These are phyloP conservation scores for Aspergillus ochraceoroseus DNA, from an alignment of 2,329 filamentous ascomycete species.

Conservation along the genomic window DNA sequence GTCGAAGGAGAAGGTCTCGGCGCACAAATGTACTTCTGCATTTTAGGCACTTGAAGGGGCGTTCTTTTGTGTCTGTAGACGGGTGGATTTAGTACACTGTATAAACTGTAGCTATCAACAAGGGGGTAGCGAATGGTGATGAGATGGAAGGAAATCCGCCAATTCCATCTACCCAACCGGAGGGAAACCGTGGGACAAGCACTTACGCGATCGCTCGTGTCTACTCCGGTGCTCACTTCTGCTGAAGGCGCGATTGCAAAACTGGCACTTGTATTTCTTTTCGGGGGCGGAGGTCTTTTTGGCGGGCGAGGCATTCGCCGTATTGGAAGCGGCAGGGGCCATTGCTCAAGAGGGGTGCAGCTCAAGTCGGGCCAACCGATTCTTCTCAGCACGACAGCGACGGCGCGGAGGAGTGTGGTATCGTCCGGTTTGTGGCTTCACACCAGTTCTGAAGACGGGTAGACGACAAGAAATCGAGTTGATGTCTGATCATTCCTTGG, in stretches of 20 bases:
- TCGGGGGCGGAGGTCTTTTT: conserved; percentile 83
- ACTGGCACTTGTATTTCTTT: conserved; percentile 99
- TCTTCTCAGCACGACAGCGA: conserved; percentile 27
- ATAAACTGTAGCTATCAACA: too few species aligned
- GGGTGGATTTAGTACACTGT: too few species aligned
- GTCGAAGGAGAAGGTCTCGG: conserved; percentile 89
- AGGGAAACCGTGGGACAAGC: not conserved
- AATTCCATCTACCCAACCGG: not conserved
- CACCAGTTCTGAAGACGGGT: conserved; percentile 42
- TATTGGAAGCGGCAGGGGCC: conserved; percentile 51
- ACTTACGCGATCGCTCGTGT: conserved; percentile 97
- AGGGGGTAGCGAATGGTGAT: too few species aligned
- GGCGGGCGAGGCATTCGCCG: conserved; percentile 66
- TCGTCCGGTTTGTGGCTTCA: conserved; percentile 40
- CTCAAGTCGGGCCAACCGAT: conserved; percentile 17
- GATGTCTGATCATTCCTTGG: conserved; percentile 45
- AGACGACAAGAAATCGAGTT: conserved; percentile 39
- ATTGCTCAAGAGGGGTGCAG: conserved; percentile 28
- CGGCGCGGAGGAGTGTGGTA: conserved; percentile 31
- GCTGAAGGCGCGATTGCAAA: conserved; percentile 95
- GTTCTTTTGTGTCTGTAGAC: conserved; percentile 84
- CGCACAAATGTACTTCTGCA: conserved; percentile 97
- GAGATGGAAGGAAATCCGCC: not conserved
- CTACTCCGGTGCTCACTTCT: conserved; percentile 93
- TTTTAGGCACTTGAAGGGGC: conserved; percentile 97